A percentile compares a stretch with the other conserved stretches of the same genome.
Evolutionary conservation across 2,329 filamentous ascomycete species (phyloP).

Genomic region (Penicillium nordicum): DNA sequence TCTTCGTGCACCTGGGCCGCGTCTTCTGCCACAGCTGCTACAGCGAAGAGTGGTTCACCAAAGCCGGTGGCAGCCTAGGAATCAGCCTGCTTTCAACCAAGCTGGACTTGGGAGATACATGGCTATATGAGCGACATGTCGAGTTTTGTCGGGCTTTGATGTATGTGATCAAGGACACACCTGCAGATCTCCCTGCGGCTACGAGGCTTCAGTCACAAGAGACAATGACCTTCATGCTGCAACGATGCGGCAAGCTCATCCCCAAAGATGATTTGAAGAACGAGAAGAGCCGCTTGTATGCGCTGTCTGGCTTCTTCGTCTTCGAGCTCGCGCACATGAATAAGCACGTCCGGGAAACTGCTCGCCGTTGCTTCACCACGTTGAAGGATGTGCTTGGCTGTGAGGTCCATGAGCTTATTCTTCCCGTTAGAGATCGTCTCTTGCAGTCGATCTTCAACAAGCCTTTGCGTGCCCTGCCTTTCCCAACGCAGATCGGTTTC

Average conservation of each 20-base stretch:
- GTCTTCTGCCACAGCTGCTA: slow-evolving; percentile 93
- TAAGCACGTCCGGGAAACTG: slow-evolving; percentile 84
- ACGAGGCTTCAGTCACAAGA: slow-evolving; percentile 79
- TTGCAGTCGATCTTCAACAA: slow-evolving; percentile 94
- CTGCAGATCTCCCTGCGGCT: slow-evolving; percentile 84
- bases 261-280: slow-evolving; percentile 75
- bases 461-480: slow-evolving; percentile 85
- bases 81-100: slow-evolving; percentile 85
- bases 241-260: slow-evolving; percentile 72
- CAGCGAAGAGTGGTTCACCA: slow-evolving; percentile 98
- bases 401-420: slow-evolving; percentile 82
- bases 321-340: slow-evolving; percentile 94
- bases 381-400: slow-evolving; percentile 74
- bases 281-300: slow-evolving; percentile 63
- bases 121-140: slow-evolving; percentile 76
- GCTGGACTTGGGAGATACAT: slow-evolving; percentile 76
- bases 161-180: slow-evolving; percentile 98
- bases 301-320: slow-evolving; percentile 80
- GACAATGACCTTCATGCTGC: slow-evolving; percentile 75
- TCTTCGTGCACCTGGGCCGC: slow-evolving; percentile 79
- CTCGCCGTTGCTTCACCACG: slow-evolving; percentile 74
- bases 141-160: slow-evolving; percentile 89
- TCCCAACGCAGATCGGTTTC: slow-evolving; percentile 93
- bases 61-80: slow-evolving; percentile 85
- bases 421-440: slow-evolving; percentile 84